A percentile compares a stretch with the other conserved stretches of the same genome.
phyloP scores from a whole-genome alignment of 2,329 filamentous ascomycete species.

The Byssochlamys sp. region DNA sequence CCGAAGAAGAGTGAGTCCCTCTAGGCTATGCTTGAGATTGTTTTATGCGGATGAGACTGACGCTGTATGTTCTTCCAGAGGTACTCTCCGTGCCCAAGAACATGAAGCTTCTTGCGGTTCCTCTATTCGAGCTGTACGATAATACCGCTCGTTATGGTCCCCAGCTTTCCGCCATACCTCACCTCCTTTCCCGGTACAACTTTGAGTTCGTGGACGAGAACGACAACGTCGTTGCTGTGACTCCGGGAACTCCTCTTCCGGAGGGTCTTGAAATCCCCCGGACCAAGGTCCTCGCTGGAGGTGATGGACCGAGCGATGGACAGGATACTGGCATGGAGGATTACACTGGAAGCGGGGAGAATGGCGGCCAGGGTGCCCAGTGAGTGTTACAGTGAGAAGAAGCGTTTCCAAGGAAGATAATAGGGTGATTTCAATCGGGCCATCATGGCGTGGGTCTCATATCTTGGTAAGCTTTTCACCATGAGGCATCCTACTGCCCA shows the following conservation, averaged over 20 bases:
- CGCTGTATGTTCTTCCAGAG: conserved; percentile 46
- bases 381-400: neutral
- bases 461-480: neutral
- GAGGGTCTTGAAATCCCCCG: conserved; percentile 47
- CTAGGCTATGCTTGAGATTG: neutral
- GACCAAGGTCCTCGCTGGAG: conserved; percentile 56
- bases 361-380: conserved; percentile 13
- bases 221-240: conserved; percentile 74
- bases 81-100: conserved; percentile 96
- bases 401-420: neutral
- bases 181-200: conserved; percentile 87
- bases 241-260: conserved; percentile 60
- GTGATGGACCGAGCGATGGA: conserved; percentile 22
- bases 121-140: conserved; percentile 94
- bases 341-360: conserved; percentile 15
- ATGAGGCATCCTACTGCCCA: neutral
- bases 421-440: neutral
- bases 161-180: conserved; percentile 90
- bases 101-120: conserved; percentile 96
- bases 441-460: neutral
- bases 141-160: conserved; percentile 92
- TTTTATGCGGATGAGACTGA: neutral
- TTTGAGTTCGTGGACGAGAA: conserved; percentile 96
- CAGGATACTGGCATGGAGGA: conserved; percentile 31
- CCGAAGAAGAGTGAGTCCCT: conserved; percentile 71